phyloP scores from a whole-genome alignment of 1,139 yeast species.

The Candida sp. region DNA sequence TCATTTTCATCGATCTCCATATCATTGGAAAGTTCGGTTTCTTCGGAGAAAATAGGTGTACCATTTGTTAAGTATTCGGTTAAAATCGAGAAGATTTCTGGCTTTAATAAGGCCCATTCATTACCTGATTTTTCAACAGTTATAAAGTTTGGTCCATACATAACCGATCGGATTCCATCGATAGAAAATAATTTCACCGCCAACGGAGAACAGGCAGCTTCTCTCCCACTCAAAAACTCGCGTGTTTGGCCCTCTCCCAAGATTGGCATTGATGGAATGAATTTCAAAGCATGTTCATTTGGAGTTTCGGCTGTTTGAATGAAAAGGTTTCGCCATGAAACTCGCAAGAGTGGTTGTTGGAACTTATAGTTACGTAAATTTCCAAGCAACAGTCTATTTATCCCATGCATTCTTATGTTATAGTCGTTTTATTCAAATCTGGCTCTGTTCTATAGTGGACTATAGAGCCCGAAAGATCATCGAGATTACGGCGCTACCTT shows the following conservation, averaged over 20 bases:
- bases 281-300: slow-evolving; percentile 46
- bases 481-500: not conserved
- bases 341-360: not conserved
- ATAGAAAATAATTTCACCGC: slow-evolving; percentile 51
- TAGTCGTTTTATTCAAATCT: not conserved
- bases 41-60: slow-evolving; percentile 48
- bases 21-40: slow-evolving; percentile 24
- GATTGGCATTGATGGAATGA: slow-evolving; percentile 42
- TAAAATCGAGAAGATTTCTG: slow-evolving; percentile 80
- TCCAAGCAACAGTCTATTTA: not conserved
- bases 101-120: slow-evolving; percentile 80
- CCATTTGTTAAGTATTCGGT: slow-evolving; percentile 86
- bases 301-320: slow-evolving; percentile 45
- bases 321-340: slow-evolving; percentile 21
- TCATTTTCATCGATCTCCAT: slow-evolving; percentile 55
- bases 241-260: slow-evolving; percentile 45
- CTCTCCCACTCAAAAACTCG: slow-evolving; percentile 54
- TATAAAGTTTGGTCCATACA: slow-evolving; percentile 65
- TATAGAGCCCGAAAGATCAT: too few species aligned
- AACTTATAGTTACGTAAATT: not conserved
- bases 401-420: not conserved
- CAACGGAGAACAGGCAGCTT: slow-evolving; percentile 52
- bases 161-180: slow-evolving; percentile 49
- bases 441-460: too few species aligned
- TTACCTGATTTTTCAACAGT: slow-evolving; percentile 72